A percentile compares a stretch with the other conserved stretches of the same genome.
phyloP scores from a whole-genome alignment of 495 filamentous ascomycete genomes.

The Penicillium mononematosum region DNA sequence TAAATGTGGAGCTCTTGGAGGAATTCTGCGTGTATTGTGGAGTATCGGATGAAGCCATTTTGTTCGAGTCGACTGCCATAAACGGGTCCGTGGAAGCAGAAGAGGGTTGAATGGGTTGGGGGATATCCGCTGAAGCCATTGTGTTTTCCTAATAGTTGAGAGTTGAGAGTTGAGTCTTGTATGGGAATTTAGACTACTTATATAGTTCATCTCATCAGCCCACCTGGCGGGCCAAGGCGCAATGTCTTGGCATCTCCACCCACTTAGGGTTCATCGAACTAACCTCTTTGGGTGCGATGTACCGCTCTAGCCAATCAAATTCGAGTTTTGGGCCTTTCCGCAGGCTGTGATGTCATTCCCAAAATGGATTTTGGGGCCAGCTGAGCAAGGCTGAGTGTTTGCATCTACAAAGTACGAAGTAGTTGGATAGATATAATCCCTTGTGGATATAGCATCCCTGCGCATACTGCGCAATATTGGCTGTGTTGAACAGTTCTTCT shows the following conservation, averaged over 20 bases:
- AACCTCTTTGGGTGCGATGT: slow-evolving; percentile 4
- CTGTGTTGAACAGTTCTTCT: background rate
- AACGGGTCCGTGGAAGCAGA: background rate
- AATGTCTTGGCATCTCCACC: background rate
- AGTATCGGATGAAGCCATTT: background rate
- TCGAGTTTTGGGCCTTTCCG: background rate
- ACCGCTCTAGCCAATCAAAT: slow-evolving; percentile 5
- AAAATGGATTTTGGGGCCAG: background rate
- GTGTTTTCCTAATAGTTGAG: background rate
- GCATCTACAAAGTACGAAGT: background rate
- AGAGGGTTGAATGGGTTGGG: too few relatives aligned
- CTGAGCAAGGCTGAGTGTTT: background rate
- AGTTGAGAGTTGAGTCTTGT: background rate
- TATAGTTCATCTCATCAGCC: background rate
- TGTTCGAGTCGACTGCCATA: background rate
- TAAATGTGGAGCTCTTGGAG: slow-evolving; percentile 13
- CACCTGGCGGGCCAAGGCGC: background rate
- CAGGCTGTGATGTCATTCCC: slow-evolving; percentile 8
- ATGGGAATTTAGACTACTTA: background rate
- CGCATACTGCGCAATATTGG: background rate
- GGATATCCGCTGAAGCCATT: background rate
- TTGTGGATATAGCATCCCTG: background rate
- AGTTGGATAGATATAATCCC: background rate
- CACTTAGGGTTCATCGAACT: background rate
- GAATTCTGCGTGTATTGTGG: background rate